phyloP scores from a whole-genome alignment of 2,329 filamentous ascomycete species.

The Fusarium veterinarium region DNA sequence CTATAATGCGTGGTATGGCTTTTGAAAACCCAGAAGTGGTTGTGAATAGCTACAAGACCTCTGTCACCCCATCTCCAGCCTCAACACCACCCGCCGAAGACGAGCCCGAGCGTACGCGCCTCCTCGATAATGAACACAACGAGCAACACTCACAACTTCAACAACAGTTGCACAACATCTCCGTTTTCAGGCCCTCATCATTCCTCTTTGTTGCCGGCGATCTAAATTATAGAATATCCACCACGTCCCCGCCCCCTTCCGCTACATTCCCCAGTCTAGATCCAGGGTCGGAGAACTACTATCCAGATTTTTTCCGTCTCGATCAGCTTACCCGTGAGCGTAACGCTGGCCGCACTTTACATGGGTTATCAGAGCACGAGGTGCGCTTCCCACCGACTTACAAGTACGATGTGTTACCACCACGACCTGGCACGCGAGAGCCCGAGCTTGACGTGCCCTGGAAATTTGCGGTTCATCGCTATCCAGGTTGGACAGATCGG shows the following conservation, averaged over 20 bases:
- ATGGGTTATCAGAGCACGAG: slow-evolving; percentile 79
- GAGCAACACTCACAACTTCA: slow-evolving; percentile 53
- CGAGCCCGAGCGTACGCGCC: slow-evolving; percentile 46
- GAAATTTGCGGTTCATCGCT: slow-evolving; percentile 78
- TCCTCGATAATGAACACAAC: slow-evolving; percentile 52
- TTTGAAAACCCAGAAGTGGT: slow-evolving; percentile 70
- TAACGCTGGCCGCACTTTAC: slow-evolving; percentile 75
- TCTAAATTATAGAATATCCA: slow-evolving; percentile 91
- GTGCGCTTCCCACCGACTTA: slow-evolving; percentile 92
- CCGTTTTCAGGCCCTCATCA: slow-evolving; percentile 79
- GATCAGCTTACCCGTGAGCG: slow-evolving; percentile 86
- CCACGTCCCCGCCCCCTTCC: slow-evolving; percentile 68
- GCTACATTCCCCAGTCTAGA: slow-evolving; percentile 73
- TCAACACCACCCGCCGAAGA: slow-evolving; percentile 41
- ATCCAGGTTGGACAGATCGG: slow-evolving; percentile 94
- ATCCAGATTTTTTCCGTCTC: slow-evolving; percentile 71
- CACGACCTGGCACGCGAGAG: slow-evolving; percentile 48
- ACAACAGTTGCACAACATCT: slow-evolving; percentile 64
- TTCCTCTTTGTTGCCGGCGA: slow-evolving; percentile 92
- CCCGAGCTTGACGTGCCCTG: slow-evolving; percentile 44
- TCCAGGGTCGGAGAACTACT: slow-evolving; percentile 69
- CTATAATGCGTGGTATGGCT: slow-evolving; percentile 81
- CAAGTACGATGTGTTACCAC: slow-evolving; percentile 74
- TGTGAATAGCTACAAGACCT: slow-evolving; percentile 42
- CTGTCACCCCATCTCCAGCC: slow-evolving; percentile 36